A percentile compares a stretch with the other conserved stretches of the same genome.
phyloP scores from a whole-genome alignment of 164 flowering plant genomes.

The Chimonanthus salicifolius region DNA sequence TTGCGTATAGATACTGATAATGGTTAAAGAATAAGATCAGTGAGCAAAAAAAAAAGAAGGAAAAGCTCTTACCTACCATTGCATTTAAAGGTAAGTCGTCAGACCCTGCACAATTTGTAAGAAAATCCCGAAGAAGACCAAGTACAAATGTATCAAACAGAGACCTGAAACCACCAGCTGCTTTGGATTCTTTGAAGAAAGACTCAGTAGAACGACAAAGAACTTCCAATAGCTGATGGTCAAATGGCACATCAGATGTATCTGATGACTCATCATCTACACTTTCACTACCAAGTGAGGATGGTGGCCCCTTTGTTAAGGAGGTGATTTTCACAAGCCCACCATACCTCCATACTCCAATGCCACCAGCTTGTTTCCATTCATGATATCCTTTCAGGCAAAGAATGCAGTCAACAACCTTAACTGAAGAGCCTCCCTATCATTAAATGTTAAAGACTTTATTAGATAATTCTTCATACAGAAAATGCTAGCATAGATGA shows the following conservation, averaged over 20 bases:
- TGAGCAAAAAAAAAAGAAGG: not conserved
- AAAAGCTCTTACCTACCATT: constrained; percentile 77
- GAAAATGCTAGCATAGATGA: not conserved
- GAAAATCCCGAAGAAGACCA: constrained; percentile 51
- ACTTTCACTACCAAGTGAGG: constrained; percentile 45
- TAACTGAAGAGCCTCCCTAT: constrained; percentile 74
- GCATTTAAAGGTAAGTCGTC: constrained; percentile 61
- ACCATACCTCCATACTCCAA: constrained; percentile 86
- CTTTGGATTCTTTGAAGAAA: constrained; percentile 52
- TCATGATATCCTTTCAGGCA: constrained; percentile 83
- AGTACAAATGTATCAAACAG: constrained; percentile 71
- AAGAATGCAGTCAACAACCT: constrained; percentile 86
- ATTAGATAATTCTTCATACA: not conserved
- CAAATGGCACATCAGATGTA: constrained; percentile 45
- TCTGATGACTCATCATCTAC: constrained; percentile 61
- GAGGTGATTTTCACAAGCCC: constrained; percentile 68
- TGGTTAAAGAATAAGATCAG: not conserved
- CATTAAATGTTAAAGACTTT: constrained; percentile 2
- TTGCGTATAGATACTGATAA: not conserved
- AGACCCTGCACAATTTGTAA: constrained; percentile 39
- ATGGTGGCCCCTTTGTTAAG: constrained; percentile 39
- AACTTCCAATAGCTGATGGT: constrained; percentile 53
- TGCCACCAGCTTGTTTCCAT: constrained; percentile 86
- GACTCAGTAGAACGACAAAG: constrained; percentile 51
- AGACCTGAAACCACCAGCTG: constrained; percentile 41